Evolutionary conservation across 805 yeast genomes (phyloP).

Genomic region (Kuraishia floccosa): DNA sequence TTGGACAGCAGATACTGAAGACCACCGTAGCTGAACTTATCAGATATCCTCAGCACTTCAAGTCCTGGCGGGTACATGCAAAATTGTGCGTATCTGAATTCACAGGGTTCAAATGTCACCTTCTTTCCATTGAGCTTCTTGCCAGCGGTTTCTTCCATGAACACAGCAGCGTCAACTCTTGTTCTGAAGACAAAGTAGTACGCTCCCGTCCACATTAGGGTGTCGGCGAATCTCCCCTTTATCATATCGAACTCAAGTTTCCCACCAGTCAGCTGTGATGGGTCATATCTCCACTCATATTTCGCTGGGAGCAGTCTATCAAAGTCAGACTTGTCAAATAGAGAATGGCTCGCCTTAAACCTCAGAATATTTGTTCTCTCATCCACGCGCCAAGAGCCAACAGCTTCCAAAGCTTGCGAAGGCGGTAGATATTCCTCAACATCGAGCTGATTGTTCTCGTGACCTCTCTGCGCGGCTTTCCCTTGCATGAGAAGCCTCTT

Average conservation of each 20-base stretch:
- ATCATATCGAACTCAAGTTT: slow-evolving; percentile 22
- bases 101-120: slow-evolving; percentile 27
- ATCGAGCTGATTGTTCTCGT: too few relatives aligned
- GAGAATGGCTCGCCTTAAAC: slow-evolving; percentile 1
- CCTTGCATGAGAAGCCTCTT: too few relatives aligned
- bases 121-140: slow-evolving; percentile 39
- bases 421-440: too few relatives aligned
- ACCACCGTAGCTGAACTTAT: too few relatives aligned
- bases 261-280: neutral
- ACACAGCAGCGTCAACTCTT: slow-evolving; percentile 36
- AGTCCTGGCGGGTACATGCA: too few relatives aligned
- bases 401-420: too few relatives aligned
- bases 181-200: slow-evolving; percentile 43
- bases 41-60: too few relatives aligned
- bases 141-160: slow-evolving; percentile 35
- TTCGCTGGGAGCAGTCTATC: neutral
- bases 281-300: neutral
- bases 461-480: too few relatives aligned
- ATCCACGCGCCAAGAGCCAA: too few relatives aligned
- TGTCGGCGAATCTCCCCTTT: slow-evolving; percentile 36
- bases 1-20: too few relatives aligned
- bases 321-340: neutral
- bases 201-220: slow-evolving; percentile 30
- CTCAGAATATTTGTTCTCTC: slow-evolving; percentile 1
- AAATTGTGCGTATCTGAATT: too few relatives aligned